Base-by-base conservation (phyloP, 2,329 filamentous ascomycete species). In the Cladophialophora carrionii region DNA sequence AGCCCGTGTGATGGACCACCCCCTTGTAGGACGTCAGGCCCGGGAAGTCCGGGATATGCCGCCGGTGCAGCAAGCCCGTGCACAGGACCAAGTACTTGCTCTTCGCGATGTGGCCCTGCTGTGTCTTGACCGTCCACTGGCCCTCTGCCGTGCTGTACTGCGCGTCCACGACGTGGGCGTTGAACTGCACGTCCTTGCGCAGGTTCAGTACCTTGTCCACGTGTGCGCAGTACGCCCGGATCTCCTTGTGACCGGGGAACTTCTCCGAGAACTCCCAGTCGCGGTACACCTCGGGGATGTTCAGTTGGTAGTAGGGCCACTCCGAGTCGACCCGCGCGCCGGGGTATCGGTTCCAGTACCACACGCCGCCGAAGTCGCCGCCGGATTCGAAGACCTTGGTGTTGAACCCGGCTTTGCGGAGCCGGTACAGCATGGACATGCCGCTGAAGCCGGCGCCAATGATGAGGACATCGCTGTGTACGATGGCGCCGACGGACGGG, bases 311-410 rank as follows among this genome's bases (percentile, higher is more conserved):
- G 60, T 81, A 77, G 0, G 83, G 83, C 2, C 83, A 78, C 60
- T 84, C 80, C 0, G 80, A 83, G 73, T 88, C 85, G 2, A 86
- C 83, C 0, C 78, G 74, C 1, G 83, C 80, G 0, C 84, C 84
- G 0, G 83, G 84, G 79, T 97, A 98, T 78, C 96, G 92, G 76
- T 90, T 90, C 81, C 79, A 85, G 51, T 79, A 74, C 85, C 85
- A 87, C 0, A 71, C 67, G 17, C 70, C 69, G 43, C 77, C 77
- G 58, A 77, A 74, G 41, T 74, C 73, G 10, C 66, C 70, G 2
- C 74, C 77, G 2, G 74, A 71, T 60, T 78, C 77, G 59, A 77
- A 73, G 61, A 76, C 72, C 54, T 76, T 75, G 57, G 72, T 71
- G 1, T 72, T 72, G 34, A 76, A 67, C 10, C 76, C 76, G 5